phyloP scores from a whole-genome alignment of 2,329 filamentous ascomycete genomes.

The Ascomycota sp. region DNA sequence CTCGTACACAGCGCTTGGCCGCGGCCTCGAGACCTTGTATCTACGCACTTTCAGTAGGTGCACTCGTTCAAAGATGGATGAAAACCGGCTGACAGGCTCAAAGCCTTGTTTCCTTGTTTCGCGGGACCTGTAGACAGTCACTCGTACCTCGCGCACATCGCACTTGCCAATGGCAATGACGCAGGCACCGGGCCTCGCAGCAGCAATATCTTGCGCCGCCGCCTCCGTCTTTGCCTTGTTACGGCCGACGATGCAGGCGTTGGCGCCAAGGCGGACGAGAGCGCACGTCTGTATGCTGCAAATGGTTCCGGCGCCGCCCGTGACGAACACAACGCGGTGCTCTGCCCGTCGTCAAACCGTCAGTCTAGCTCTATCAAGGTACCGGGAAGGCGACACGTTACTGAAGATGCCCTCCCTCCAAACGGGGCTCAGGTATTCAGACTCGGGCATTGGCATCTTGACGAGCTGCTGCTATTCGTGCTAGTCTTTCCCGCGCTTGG shows the following conservation, averaged over 20 bases:
- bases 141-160: slow-evolving; percentile 49
- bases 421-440: slow-evolving; percentile 59
- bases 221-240: slow-evolving; percentile 73
- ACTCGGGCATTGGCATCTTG: slow-evolving; percentile 50
- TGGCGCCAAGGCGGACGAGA: slow-evolving; percentile 72
- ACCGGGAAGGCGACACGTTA: slow-evolving; percentile 16
- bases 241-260: slow-evolving; percentile 85
- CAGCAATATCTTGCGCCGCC: slow-evolving; percentile 64
- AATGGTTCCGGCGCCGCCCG: slow-evolving; percentile 81
- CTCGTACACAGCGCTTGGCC: slow-evolving; percentile 57
- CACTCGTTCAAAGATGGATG: too few species aligned
- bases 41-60: slow-evolving; percentile 3
- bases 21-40: slow-evolving; percentile 31
- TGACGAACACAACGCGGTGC: slow-evolving; percentile 83
- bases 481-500: too few species aligned
- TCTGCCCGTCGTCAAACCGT: slow-evolving; percentile 24
- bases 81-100: too few species aligned
- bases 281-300: slow-evolving; percentile 88
- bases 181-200: slow-evolving; percentile 55
- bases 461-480: too few species aligned
- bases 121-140: too few species aligned
- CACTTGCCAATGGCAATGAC: slow-evolving; percentile 73
- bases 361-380: neutral
- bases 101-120: too few species aligned
- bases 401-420: slow-evolving; percentile 82